Conservation (phyloP, 78 protist species). For the Planoprotostelium fungivorum region DNA sequence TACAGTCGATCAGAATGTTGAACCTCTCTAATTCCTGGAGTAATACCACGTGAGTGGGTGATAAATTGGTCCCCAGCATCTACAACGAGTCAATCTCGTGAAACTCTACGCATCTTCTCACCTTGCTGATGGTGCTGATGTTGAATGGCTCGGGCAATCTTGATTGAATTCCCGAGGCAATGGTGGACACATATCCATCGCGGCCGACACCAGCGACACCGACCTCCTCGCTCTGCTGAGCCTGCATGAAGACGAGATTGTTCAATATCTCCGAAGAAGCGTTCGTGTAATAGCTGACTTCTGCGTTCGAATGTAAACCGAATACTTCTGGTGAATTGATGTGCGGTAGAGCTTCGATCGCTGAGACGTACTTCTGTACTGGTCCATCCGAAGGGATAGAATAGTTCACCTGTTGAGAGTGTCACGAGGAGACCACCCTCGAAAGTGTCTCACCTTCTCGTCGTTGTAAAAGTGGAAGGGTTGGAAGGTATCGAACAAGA, state of each 20-base stretch:
- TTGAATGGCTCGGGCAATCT: constrained; percentile 63
- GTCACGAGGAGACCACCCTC: not conserved
- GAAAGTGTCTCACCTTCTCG: constrained; percentile 21
- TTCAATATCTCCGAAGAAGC: constrained; percentile 56
- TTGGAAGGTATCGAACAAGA: constrained; percentile 88
- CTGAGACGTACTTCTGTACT: constrained; percentile 4
- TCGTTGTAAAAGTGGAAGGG: constrained; percentile 78
- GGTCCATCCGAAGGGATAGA: not conserved
- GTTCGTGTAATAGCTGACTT: constrained; percentile 75
- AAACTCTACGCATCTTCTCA: not conserved
- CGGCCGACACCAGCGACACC: constrained; percentile 49
- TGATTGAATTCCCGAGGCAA: constrained; percentile 17
- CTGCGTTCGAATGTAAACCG: constrained; percentile 93
- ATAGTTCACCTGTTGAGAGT: not conserved
- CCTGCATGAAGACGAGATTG: constrained; percentile 70
- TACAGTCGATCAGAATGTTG: constrained; percentile 63
- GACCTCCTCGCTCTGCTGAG: constrained; percentile 23
- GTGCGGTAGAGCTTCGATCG: constrained; percentile 59
- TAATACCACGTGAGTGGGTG: constrained; percentile 80
- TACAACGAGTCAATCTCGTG: not conserved
- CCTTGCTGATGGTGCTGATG: constrained; percentile 6
- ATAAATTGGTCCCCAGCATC: constrained; percentile 5
- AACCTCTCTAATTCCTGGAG: constrained; percentile 87
- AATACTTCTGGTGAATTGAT: constrained; percentile 82
- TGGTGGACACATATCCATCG: constrained; percentile 30